These are phyloP conservation scores for Malbranchea zuffiana DNA, from an alignment of 2,329 filamentous ascomycete genomes.

Conservation along the genomic window DNA sequence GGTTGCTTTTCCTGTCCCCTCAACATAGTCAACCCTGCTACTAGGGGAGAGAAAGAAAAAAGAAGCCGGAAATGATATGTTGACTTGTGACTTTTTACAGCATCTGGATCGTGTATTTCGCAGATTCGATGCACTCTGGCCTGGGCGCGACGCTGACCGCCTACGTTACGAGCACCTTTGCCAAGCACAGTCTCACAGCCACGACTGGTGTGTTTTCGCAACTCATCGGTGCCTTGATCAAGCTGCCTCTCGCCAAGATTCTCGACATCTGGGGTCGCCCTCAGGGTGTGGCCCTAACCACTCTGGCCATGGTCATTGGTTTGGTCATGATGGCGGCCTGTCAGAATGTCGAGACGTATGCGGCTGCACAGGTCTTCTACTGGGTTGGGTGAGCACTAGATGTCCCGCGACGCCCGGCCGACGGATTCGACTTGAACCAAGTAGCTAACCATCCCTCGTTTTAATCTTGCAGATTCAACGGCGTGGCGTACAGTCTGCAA, in stretches of 20 bases:
- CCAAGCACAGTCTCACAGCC: constrained; percentile 41
- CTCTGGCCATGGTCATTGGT: constrained; percentile 22
- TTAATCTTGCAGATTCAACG: constrained; percentile 25
- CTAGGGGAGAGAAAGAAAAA: too few species aligned
- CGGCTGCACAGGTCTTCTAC: constrained; percentile 51
- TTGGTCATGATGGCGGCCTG: constrained; percentile 51
- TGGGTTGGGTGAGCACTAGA: constrained; percentile 36
- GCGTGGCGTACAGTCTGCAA: constrained; percentile 44
- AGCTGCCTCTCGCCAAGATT: constrained; percentile 49
- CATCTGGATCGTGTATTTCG: constrained; percentile 28
- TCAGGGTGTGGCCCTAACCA: constrained; percentile 41
- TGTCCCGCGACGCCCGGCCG: too few species aligned
- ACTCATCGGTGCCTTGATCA: constrained; percentile 45
- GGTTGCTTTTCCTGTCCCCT: too few species aligned
- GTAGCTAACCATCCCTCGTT: not conserved
- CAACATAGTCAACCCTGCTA: too few species aligned
- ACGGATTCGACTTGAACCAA: too few species aligned
- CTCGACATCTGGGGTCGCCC: constrained; percentile 50
- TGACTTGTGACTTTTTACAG: too few species aligned
- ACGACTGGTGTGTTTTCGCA: constrained; percentile 43
- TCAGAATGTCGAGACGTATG: constrained; percentile 47
- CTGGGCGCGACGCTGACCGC: constrained; percentile 26
- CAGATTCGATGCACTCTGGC: constrained; percentile 25
- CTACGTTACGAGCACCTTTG: constrained; percentile 42
- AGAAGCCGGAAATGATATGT: too few species aligned